These are phyloP conservation scores for Deinandra increscens DNA, from an alignment of 129 eudicot genomes.

Conservation along the genomic window DNA sequence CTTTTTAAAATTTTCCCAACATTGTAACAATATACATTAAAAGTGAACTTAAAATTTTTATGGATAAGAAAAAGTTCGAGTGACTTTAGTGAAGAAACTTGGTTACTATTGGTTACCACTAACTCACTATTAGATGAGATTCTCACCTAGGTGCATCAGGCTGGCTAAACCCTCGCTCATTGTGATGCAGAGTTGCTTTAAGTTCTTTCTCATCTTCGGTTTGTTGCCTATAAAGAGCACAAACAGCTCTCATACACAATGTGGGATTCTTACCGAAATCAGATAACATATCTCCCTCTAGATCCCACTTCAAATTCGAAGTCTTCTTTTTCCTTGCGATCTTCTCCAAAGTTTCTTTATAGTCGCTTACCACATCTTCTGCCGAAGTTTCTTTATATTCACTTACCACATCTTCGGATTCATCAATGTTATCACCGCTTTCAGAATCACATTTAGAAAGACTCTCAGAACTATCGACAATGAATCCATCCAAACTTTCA, in stretches of 20 bases:
- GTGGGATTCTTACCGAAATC: conserved; percentile 58
- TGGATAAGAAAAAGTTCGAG: background rate
- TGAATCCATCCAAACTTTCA: conserved; percentile 59
- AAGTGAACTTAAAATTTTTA: background rate
- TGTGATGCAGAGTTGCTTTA: conserved; percentile 40
- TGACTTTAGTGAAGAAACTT: background rate
- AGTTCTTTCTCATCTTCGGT: conserved; percentile 49
- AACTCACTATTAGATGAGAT: no score
- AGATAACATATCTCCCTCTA: conserved; percentile 71
- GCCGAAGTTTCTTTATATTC: conserved; percentile 38
- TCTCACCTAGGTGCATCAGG: conserved; percentile 54
- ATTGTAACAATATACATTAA: no score
- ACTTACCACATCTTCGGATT: conserved; percentile 35
- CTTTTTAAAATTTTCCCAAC: no score
- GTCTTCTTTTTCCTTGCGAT: conserved; percentile 42
- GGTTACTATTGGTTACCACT: no score
- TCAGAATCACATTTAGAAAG: conserved; percentile 33
- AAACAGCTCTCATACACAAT: conserved; percentile 80
- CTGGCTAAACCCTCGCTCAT: conserved; percentile 69
- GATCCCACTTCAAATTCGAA: conserved; percentile 48
- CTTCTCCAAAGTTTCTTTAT: conserved; percentile 38
- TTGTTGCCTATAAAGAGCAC: conserved; percentile 78
- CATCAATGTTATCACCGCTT: conserved; percentile 23
- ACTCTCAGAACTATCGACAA: conserved; percentile 45
- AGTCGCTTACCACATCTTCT: conserved; percentile 37